phyloP scores from a whole-genome alignment of 805 yeast genomes.

The Saccharomycopsis selenospora region DNA sequence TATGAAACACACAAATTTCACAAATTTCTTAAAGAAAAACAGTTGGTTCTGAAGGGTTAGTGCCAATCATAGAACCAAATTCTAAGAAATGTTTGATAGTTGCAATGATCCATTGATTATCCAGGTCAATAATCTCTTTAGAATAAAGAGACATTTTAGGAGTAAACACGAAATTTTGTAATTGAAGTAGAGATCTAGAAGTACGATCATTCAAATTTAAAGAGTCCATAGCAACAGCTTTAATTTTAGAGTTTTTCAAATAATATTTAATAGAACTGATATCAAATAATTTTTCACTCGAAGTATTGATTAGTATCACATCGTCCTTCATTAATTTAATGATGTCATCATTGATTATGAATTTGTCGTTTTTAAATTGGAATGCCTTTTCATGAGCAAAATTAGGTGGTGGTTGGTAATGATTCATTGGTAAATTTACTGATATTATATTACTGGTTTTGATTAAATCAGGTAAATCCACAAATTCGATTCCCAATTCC shows the following conservation, averaged over 20 bases:
- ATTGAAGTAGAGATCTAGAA: neutral
- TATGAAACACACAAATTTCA: too few species aligned
- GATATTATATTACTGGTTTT: conserved; percentile 6
- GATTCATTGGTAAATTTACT: neutral
- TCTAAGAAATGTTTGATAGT: conserved; percentile 15
- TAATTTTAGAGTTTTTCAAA: conserved; percentile 3
- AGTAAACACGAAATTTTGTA: conserved; percentile 8
- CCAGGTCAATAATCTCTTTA: conserved; percentile 5
- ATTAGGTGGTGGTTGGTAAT: neutral
- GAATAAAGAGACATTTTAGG: conserved; percentile 6
- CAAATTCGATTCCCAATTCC: conserved; percentile 10
- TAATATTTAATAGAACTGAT: conserved; percentile 6
- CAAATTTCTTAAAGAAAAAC: too few species aligned
- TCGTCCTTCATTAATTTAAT: conserved; percentile 12
- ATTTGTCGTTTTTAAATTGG: neutral
- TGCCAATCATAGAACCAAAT: conserved; percentile 6
- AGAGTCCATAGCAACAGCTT: conserved; percentile 12
- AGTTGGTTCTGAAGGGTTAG: conserved; percentile 1
- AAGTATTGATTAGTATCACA: conserved; percentile 12
- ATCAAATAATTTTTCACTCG: conserved; percentile 6
- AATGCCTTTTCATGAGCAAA: neutral
- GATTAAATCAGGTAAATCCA: conserved; percentile 5
- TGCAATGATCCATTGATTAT: conserved; percentile 11
- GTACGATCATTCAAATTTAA: conserved; percentile 7
- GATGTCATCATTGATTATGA: neutral